Base-by-base conservation (phyloP, 352 stramenopile genomes). In the Poterioochromonas sp. region DNA sequence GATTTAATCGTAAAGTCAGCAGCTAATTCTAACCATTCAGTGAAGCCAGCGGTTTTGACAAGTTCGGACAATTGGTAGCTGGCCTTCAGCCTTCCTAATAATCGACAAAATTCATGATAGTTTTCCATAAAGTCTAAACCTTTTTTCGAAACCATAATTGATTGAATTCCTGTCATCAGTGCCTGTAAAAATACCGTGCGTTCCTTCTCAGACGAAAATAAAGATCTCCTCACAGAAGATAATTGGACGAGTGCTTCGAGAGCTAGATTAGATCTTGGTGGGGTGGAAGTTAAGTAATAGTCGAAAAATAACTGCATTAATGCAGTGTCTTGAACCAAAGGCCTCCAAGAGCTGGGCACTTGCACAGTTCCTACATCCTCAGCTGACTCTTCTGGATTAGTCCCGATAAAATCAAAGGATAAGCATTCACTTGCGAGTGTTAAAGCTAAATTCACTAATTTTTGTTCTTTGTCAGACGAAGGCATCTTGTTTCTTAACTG, bases 331-430 rank as follows among this genome's bases (percentile, higher is more conserved):
- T 97, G 91, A 71, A 98, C 87, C 15, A 97, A 82, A 0, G 87
- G 77, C 43, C 94, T 86, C 95, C 95, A 99, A n/a, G 91, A 92
- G 12, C 90, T 96, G 0, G 94, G 95, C 12, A 97, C 91, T 76
- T 84, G 77, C 70, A 99, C 91, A 5, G 95, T 97, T 2, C 94
- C 94, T 20, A 96, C 93, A 76, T 99, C 94, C 77, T 98, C 94
- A 0, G 92, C 92, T 0, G 91, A 97, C 84, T 99, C 94, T 80
- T 98, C 94, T 18, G 94, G 92, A 84, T 98, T 98, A 8, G 94
- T 98, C 44, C 95, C 95, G 77, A 98, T 98, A 83, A 99, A 99
- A 83, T 99, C 95, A 86, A 98, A 99, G 15, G 90, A 96, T 37
- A 99, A 83, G 84, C 93, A 98, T 78, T 95, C 92, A 73, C 96